A percentile compares a stretch with the other conserved stretches of the same genome.
These are phyloP conservation scores for Rusavskia elegans DNA, from an alignment of 495 filamentous ascomycete species.

Conservation along the genomic window DNA sequence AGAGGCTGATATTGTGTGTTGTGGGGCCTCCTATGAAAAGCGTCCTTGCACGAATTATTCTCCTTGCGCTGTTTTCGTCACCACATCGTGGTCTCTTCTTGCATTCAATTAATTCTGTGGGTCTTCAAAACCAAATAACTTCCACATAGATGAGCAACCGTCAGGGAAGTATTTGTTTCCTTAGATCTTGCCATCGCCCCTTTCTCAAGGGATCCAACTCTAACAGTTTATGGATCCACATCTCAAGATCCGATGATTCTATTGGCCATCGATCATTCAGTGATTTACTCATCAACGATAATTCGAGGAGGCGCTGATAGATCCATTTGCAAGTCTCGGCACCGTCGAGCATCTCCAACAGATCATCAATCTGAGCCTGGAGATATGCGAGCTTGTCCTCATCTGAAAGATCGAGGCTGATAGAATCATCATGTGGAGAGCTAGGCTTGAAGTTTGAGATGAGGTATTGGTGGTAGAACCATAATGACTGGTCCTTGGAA, in stretches of 20 bases:
- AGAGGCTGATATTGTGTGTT: too few relatives aligned
- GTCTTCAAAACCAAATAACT: too few relatives aligned
- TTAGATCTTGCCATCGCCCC: conserved; percentile 52
- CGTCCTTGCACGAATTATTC: too few relatives aligned
- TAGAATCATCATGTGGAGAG: conserved; percentile 22
- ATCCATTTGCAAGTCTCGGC: conserved; percentile 67
- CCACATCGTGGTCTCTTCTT: too few relatives aligned
- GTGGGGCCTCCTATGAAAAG: too few relatives aligned
- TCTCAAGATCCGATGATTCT: conserved; percentile 24
- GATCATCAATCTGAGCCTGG: conserved; percentile 46
- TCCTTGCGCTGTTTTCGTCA: too few relatives aligned
- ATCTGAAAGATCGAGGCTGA: conserved; percentile 43
- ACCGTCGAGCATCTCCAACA: conserved; percentile 59
- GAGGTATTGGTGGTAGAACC: conserved; percentile 88
- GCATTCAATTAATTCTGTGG: too few relatives aligned
- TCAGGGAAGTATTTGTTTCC: conserved; percentile 9
- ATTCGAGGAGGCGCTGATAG: conserved; percentile 57
- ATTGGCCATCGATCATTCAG: conserved; percentile 18
- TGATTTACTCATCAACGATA: conserved; percentile 32
- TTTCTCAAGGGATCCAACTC: conserved; percentile 52
- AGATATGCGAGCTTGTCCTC: conserved; percentile 51
- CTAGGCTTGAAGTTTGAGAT: conserved; percentile 45
- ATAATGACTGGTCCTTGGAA: conserved; percentile 60
- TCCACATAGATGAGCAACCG: too few relatives aligned
- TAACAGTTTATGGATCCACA: conserved; percentile 49